A percentile compares a stretch with the other conserved stretches of the same genome.
These are phyloP conservation scores for Neonectria neomacrospora DNA, from an alignment of 2,329 filamentous ascomycete genomes.

Conservation along the genomic window DNA sequence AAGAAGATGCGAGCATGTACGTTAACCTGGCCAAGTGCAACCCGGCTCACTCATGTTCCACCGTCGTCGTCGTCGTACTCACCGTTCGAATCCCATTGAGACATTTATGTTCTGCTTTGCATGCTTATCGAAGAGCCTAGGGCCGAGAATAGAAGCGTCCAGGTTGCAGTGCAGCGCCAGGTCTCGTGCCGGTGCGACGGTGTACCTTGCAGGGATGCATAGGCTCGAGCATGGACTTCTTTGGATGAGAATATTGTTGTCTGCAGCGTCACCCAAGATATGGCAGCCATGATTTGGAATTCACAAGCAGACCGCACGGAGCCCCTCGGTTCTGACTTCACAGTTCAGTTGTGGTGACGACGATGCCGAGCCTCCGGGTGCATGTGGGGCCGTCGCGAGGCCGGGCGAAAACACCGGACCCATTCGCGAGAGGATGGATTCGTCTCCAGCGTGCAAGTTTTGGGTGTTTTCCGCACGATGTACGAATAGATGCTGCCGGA, in stretches of 20 bases:
- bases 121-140: not conserved
- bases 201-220: slow-evolving; percentile 11
- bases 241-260: no score
- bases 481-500: no score
- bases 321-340: no score
- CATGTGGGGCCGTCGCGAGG: not conserved
- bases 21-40: not conserved
- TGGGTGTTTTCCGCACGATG: not conserved
- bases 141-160: not conserved
- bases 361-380: not conserved
- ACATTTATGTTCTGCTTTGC: not conserved
- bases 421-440: not conserved
- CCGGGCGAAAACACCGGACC: not conserved
- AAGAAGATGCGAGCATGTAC: not conserved
- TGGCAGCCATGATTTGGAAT: no score
- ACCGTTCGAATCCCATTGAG: not conserved
- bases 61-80: no score
- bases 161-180: not conserved
- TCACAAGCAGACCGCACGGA: not conserved
- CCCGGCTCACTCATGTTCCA: not conserved
- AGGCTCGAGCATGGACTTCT: no score
- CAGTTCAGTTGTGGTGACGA: not conserved
- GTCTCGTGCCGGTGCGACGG: slow-evolving; percentile 12
- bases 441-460: not conserved
- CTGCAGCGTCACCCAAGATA: no score